phyloP scores from a whole-genome alignment of 2,329 filamentous ascomycete genomes.

The Colletotrichum musae region DNA sequence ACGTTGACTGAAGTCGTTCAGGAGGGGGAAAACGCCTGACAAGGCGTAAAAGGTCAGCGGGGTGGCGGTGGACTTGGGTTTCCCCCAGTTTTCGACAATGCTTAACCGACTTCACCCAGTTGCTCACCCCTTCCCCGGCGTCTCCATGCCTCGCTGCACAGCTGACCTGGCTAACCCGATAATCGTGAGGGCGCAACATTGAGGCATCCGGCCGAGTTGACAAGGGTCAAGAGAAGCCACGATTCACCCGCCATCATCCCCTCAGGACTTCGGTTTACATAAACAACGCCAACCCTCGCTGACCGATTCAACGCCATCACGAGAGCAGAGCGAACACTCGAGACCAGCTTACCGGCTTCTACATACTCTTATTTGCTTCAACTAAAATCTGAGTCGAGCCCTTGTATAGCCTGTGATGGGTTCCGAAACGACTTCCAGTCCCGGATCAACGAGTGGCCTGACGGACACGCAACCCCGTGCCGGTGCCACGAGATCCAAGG shows the following conservation, averaged over 20 bases:
- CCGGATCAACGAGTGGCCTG: constrained; percentile 20
- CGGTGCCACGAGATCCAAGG: constrained; percentile 46
- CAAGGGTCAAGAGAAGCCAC: neutral
- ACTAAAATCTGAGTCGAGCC: neutral
- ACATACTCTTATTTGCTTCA: neutral
- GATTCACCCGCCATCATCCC: neutral
- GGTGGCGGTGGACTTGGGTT: constrained; percentile 22
- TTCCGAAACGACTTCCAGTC: constrained; percentile 19
- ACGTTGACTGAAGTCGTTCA: neutral
- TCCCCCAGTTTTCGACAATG: neutral
- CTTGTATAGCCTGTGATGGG: constrained; percentile 18
- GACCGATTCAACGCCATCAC: neutral
- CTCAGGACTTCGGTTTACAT: constrained; percentile 27
- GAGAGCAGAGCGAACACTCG: neutral
- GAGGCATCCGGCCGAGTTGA: constrained; percentile 23
- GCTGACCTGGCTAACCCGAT: constrained; percentile 6
- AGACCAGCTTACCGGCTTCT: neutral
- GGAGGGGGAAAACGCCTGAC: constrained; percentile 1
- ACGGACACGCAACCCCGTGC: constrained; percentile 30
- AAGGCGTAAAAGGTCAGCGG: constrained; percentile 3
- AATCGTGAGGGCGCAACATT: constrained; percentile 21
- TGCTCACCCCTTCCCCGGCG: constrained; percentile 5
- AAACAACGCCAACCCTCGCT: constrained; percentile 30
- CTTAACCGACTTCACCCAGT: neutral
- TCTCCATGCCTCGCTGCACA: constrained; percentile 9